Evolutionary conservation across 768 basidiomycete species (phyloP), one percentile per base, ranked within the genome.

Genomic region (Rhodosporidiobolus odoratus): DNA sequence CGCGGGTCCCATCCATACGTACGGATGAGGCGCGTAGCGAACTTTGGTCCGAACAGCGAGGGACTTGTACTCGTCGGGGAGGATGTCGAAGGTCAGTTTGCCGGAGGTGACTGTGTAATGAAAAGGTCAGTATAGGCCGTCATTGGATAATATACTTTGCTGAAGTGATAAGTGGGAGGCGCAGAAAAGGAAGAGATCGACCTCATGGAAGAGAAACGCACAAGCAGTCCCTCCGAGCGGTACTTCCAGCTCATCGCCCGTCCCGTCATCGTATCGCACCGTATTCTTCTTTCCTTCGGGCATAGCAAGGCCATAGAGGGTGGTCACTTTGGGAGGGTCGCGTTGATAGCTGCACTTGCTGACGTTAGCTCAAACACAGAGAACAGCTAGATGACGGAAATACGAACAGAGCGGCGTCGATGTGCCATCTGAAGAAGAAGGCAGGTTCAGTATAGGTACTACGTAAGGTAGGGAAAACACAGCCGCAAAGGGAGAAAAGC

Each of bases 191-290:
- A 21, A 23, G n/a, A n/a, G n/a, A n/a, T n/a, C n/a, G n/a, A n/a
- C n/a, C n/a, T n/a, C n/a, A n/a, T n/a, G 19, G 41, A 48, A 17
- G 19, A 25, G 17, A 16, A 25, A 87, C 65, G 87, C 85, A 79
- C 91, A 93, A 12, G 89, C 90, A 1, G 92, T 95, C 1, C 90
- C 91, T 2, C 91, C 92, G 10, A 93, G 83, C 9, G 92, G 90
- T 0, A 93, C 92, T 10, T 83, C 77, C 4, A 93, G 82, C 79
- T 88, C 89, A 71, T 93, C 91, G 2, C 89, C 89, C 3, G 91
- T 89, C 3, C 90, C 91, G 78, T 94, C 92, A 50, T 76, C 76
- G 69, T 77, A 76, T 3, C 74, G 62, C 17, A 74, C 73, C 21
- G 17, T 71, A 82, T 95, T 91, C 27, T 71, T 76, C 17, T 81